Evolutionary conservation across 75 land plant genomes (phyloP).

Genomic region (Pinus tabuliformis): DNA sequence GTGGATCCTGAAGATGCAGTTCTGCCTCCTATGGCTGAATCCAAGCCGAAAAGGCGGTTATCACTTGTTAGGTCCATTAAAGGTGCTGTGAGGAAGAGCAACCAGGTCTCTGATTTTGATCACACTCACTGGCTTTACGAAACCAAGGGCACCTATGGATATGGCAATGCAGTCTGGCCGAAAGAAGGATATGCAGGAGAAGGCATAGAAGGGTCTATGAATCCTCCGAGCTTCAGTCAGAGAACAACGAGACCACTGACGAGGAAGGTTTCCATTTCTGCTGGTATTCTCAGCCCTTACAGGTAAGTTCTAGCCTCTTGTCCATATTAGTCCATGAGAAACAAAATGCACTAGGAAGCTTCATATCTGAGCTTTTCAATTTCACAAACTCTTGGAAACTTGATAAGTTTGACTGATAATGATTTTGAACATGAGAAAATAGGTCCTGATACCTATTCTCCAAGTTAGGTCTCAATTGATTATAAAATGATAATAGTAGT

Average conservation of each 20-base stretch:
- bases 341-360: too few relatives aligned
- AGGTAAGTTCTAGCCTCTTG: conserved; percentile 30
- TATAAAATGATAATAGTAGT: too few relatives aligned
- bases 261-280: conserved; percentile 51
- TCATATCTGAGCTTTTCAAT: too few relatives aligned
- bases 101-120: conserved; percentile 59
- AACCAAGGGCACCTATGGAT: conserved; percentile 93
- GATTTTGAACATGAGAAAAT: too few relatives aligned
- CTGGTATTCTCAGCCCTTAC: conserved; percentile 83
- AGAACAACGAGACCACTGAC: conserved; percentile 55
- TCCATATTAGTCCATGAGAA: too few relatives aligned
- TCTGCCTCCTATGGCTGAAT: conserved; percentile 51
- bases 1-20: conserved; percentile 33
- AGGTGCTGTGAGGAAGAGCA: conserved; percentile 10
- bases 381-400: too few relatives aligned
- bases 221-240: conserved; percentile 57
- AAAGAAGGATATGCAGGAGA: conserved; percentile 46
- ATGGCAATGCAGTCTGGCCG: conserved; percentile 84
- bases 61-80: conserved; percentile 70
- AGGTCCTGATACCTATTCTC: too few relatives aligned
- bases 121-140: conserved; percentile 74
- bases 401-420: too few relatives aligned
- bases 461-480: too few relatives aligned
- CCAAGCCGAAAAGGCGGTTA: conserved; percentile 43
- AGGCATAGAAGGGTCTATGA: conserved; percentile 27